Conservation (phyloP, 495 filamentous ascomycete genomes). For the Aspergillus conjunctus region DNA sequence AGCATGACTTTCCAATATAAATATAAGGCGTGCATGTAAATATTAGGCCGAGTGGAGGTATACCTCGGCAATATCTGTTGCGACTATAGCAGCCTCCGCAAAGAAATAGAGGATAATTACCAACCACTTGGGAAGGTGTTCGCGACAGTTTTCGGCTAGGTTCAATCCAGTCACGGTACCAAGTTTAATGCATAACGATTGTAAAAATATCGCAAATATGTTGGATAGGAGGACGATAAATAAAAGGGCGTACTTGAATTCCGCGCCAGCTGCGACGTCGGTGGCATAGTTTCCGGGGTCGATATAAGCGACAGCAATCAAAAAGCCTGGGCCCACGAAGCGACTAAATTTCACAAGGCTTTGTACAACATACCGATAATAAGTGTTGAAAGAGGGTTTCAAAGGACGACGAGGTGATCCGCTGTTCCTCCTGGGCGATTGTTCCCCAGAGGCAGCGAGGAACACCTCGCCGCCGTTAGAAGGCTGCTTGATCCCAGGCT, state of each 20-base stretch:
- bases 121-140: conserved; percentile 75
- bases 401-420: conserved; percentile 43
- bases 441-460: conserved; percentile 36
- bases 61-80: conserved; percentile 88
- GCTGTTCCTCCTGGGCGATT: conserved; percentile 42
- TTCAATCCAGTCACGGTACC: conserved; percentile 85
- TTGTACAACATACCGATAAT: conserved; percentile 26
- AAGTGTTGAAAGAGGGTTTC: conserved; percentile 24
- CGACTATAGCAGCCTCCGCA: conserved; percentile 79
- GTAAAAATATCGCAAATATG: conserved; percentile 80
- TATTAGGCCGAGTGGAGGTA: not conserved
- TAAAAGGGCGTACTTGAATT: conserved; percentile 66
- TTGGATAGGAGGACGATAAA: conserved; percentile 85
- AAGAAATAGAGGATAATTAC: conserved; percentile 73
- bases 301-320: conserved; percentile 79
- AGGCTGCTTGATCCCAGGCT: conserved; percentile 32
- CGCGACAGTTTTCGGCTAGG: conserved; percentile 75
- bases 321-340: conserved; percentile 86
- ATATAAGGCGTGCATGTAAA: not conserved
- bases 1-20: not conserved
- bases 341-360: conserved; percentile 63
- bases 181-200: conserved; percentile 80
- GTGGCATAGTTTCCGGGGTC: conserved; percentile 87
- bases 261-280: conserved; percentile 73
- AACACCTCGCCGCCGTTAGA: conserved; percentile 36